Conservation (phyloP, 345 rosid species). For the Euphorbia lathyris region DNA sequence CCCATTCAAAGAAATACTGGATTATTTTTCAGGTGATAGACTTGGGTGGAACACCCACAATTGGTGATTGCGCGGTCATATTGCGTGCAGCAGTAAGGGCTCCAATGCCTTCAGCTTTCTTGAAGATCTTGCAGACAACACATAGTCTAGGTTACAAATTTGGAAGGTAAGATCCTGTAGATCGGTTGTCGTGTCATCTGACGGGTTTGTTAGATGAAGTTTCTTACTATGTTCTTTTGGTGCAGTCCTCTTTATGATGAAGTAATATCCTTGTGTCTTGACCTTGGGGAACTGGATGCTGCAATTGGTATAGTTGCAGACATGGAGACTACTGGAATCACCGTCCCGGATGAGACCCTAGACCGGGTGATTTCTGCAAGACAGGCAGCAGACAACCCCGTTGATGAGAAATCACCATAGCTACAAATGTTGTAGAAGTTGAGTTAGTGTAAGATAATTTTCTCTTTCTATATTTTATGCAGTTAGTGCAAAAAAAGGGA, state of each 20-base stretch:
- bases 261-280: slow-evolving; percentile 70
- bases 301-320: slow-evolving; percentile 89
- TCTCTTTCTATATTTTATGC: too few species aligned
- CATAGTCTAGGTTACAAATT: slow-evolving; percentile 73
- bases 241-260: slow-evolving; percentile 87
- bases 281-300: slow-evolving; percentile 85
- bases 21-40: slow-evolving; percentile 64
- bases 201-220: neutral
- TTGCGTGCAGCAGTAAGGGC: slow-evolving; percentile 77
- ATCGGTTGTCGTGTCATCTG: neutral
- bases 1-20: neutral
- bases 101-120: slow-evolving; percentile 85
- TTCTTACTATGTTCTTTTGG: neutral
- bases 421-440: neutral
- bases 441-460: too few species aligned
- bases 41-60: slow-evolving; percentile 78
- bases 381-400: slow-evolving; percentile 40
- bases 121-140: slow-evolving; percentile 74
- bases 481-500: too few species aligned
- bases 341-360: slow-evolving; percentile 62
- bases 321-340: slow-evolving; percentile 69
- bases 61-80: slow-evolving; percentile 89
- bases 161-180: slow-evolving; percentile 59
- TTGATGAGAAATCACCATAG: slow-evolving; percentile 22
- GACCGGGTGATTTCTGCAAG: slow-evolving; percentile 75